These are phyloP conservation scores for Physocladia obscura DNA, from an alignment of 192 early-diverging fungal species.

Conservation along the genomic window DNA sequence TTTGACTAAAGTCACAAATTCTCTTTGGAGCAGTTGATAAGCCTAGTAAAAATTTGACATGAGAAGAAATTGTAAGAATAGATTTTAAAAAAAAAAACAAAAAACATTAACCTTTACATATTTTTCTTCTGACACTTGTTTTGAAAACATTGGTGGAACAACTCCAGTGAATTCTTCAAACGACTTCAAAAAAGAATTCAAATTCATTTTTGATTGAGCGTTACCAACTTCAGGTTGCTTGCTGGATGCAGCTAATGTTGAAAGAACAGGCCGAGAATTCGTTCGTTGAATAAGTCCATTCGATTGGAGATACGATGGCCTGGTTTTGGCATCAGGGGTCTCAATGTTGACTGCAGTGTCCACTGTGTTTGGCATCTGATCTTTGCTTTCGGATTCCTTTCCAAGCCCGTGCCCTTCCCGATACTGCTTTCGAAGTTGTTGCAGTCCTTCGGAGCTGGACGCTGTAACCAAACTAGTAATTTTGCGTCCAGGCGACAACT, in stretches of 20 bases:
- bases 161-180: slow-evolving; percentile 65
- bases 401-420: slow-evolving; percentile 6
- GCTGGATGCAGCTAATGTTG: neutral
- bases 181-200: slow-evolving; percentile 62
- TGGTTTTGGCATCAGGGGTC: neutral
- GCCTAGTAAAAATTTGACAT: neutral
- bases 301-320: neutral
- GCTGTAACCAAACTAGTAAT: slow-evolving; percentile 12
- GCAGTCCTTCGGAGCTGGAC: slow-evolving; percentile 29
- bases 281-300: neutral
- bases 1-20: slow-evolving; percentile 70
- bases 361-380: neutral
- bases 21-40: slow-evolving; percentile 59
- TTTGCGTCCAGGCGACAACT: slow-evolving; percentile 38
- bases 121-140: slow-evolving; percentile 66
- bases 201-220: slow-evolving; percentile 26
- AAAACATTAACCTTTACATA: slow-evolving; percentile 71
- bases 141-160: slow-evolving; percentile 66
- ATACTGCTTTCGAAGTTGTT: slow-evolving; percentile 37
- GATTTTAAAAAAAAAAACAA: neutral
- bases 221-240: neutral
- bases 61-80: neutral
- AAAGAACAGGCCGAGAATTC: neutral
- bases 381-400: slow-evolving; percentile 12
- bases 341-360: neutral